phyloP scores from a whole-genome alignment of 2,329 filamentous ascomycete species.

The Diaporthe velutina region DNA sequence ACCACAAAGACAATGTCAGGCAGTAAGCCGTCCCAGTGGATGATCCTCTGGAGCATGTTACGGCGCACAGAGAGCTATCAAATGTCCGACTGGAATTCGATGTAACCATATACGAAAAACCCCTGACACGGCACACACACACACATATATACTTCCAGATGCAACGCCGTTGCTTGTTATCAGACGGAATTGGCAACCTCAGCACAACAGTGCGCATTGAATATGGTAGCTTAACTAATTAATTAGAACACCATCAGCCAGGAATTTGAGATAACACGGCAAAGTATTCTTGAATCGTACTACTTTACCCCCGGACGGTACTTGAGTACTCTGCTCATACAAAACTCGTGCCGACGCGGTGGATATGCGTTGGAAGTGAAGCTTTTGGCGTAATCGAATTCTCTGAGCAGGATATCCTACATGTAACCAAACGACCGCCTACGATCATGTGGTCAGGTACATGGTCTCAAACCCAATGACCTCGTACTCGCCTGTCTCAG shows the following conservation, averaged over 20 bases:
- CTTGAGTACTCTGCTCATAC: neutral
- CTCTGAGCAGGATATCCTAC: neutral
- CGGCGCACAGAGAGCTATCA: neutral
- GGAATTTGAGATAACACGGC: neutral
- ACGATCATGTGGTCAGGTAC: slow-evolving; percentile 1
- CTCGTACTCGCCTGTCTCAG: slow-evolving; percentile 12
- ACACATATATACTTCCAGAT: neutral
- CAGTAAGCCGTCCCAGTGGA: neutral
- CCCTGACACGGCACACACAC: neutral
- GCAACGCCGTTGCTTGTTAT: neutral
- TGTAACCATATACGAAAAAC: neutral
- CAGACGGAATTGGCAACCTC: too few species aligned
- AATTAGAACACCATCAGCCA: neutral
- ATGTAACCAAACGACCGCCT: too few species aligned
- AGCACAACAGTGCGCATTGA: too few species aligned
- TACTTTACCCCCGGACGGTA: neutral
- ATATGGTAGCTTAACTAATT: too few species aligned
- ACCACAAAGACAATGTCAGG: neutral
- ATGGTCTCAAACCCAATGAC: slow-evolving; percentile 27
- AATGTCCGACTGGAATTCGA: neutral
- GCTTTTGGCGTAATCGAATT: neutral
- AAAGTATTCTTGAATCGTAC: neutral
- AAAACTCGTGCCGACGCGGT: neutral
- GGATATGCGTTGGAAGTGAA: neutral
- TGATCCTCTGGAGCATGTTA: neutral